phyloP scores from a whole-genome alignment of 148 eudicot species.

The Chenopodium quinoa region DNA sequence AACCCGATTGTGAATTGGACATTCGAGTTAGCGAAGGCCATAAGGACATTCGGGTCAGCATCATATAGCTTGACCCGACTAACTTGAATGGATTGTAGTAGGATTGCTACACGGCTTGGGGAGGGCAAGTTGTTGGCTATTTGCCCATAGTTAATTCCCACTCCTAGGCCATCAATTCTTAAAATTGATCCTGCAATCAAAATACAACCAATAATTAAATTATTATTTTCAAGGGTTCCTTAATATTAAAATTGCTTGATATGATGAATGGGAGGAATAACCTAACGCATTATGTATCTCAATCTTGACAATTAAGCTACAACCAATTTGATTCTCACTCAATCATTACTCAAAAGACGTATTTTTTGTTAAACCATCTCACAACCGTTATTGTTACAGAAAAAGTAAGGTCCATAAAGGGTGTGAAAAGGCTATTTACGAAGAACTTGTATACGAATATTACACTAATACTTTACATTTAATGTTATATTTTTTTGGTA shows the following conservation, averaged over 20 bases:
- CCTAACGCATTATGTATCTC: not conserved
- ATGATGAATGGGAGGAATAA: not conserved
- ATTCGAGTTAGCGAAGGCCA: constrained; percentile 58
- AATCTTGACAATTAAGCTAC: not conserved
- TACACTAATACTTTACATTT: no score
- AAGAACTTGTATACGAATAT: no score
- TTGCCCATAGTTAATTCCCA: constrained; percentile 90
- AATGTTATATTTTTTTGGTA: no score
- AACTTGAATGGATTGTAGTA: constrained; percentile 54
- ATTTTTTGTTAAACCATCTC: not conserved
- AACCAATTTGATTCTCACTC: not conserved
- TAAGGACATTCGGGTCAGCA: constrained; percentile 69
- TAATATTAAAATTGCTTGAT: no score
- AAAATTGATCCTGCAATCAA: constrained; percentile 36
- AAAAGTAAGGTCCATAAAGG: not conserved
- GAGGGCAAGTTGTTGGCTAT: constrained; percentile 85
- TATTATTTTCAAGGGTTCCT: not conserved
- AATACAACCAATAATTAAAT: not conserved
- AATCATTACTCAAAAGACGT: not conserved
- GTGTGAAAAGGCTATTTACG: no score
- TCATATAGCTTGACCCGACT: constrained; percentile 77
- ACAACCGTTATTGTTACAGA: not conserved
- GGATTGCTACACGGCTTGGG: constrained; percentile 46
- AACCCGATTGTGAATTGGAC: constrained; percentile 67
- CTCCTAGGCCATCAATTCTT: constrained; percentile 34